phyloP scores from a whole-genome alignment of 2,329 filamentous ascomycete species.

The Colletotrichum lini region DNA sequence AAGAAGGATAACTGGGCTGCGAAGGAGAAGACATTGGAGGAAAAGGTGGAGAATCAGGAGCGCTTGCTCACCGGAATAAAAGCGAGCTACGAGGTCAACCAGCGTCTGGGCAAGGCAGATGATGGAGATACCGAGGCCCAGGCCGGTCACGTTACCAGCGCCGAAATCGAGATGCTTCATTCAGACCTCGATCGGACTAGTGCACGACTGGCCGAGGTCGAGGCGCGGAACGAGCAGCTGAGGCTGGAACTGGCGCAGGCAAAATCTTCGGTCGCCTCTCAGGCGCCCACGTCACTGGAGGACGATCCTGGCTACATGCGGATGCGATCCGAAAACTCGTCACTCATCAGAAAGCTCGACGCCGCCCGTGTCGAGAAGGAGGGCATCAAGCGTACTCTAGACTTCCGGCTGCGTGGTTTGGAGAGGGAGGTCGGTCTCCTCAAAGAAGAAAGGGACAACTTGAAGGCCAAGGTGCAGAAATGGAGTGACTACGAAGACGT shows the following conservation, averaged over 20 bases:
- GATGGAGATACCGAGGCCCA: constrained; percentile 70
- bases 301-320: constrained; percentile 93
- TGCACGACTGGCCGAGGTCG: constrained; percentile 87
- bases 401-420: constrained; percentile 81
- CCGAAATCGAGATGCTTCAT: constrained; percentile 93
- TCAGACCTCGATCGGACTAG: constrained; percentile 93
- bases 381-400: constrained; percentile 80
- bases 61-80: constrained; percentile 94
- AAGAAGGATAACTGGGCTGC: constrained; percentile 97
- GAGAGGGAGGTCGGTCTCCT: constrained; percentile 84
- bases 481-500: constrained; percentile 97
- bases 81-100: constrained; percentile 96
- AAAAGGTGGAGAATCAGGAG: constrained; percentile 96
- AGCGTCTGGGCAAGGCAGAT: constrained; percentile 84
- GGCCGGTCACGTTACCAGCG: constrained; percentile 80
- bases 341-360: constrained; percentile 90
- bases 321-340: constrained; percentile 92
- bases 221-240: constrained; percentile 94
- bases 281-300: constrained; percentile 76
- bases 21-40: constrained; percentile 91
- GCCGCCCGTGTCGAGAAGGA: constrained; percentile 87
- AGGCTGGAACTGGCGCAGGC: constrained; percentile 91
- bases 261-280: constrained; percentile 78
- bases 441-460: constrained; percentile 83
- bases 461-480: constrained; percentile 87